Base-by-base conservation (phyloP, 352 stramenopile species). In the Globisporangium canariense region DNA sequence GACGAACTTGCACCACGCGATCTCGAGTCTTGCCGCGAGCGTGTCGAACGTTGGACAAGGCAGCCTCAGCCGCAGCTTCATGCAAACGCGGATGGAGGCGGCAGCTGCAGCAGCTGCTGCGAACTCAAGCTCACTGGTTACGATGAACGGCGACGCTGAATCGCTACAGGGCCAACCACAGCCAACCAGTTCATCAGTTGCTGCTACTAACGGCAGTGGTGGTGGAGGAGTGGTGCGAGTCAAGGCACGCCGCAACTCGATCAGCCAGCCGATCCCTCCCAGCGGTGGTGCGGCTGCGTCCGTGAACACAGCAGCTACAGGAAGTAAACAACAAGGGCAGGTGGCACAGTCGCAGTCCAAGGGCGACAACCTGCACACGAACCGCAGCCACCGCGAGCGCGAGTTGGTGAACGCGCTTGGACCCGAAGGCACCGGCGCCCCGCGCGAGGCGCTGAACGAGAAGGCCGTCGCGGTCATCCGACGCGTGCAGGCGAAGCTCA, bases 401-500 rank as follows among this genome's bases (percentile, higher is more conserved):
- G 86, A 96, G 53, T 62, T 97, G 38, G 74, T 96, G 34, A 79
- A 80, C 56, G 80, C 83, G 25, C 58, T 97, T 3, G 90, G 90
- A 1, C 85, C 84, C 0, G 90, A 97, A 68, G 90, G 89, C 25
- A 78, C 82, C 0, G 85, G 71, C 6, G 86, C 88, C 2, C 88
- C 90, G 16, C 75, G 74, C 53, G 94, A 98, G 64, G 89, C 90
- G 20, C 76, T 98, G 57, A 98, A 99, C 75, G 93, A 98, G 69
- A 96, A 97, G 68, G 96, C 97, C 0, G 83, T 99, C 18, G 97
- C 96, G 10, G 97, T 99, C 50, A 98, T 99, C 71, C 81, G 88
- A 49, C 91, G 98, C n/a, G 96, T 99, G 45, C 96, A 99, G 69
- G 95, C 98, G 62, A 99, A 99, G 75, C 88, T 99, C 30, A 98